Evolutionary conservation across 1,139 yeast genomes (phyloP).

Genomic region (Yarrowia galli): DNA sequence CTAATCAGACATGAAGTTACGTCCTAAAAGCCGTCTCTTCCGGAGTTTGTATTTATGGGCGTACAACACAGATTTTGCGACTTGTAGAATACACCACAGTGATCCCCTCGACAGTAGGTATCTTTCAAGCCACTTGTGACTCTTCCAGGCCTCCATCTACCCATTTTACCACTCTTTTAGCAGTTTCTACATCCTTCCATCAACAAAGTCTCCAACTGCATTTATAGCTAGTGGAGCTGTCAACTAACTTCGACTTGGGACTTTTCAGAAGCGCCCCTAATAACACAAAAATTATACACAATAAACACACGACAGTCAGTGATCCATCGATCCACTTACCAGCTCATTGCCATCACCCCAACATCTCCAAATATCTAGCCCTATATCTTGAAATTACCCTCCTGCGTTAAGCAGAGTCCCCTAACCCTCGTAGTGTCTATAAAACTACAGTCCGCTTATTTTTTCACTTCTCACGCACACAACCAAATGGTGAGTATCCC

Average conservation of each 20-base stretch:
- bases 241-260: not conserved
- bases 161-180: not conserved
- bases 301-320: not conserved
- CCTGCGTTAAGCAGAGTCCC: slow-evolving; percentile 3
- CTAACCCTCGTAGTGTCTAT: slow-evolving; percentile 21
- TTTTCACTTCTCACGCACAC: slow-evolving; percentile 16
- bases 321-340: not conserved
- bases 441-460: not conserved
- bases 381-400: slow-evolving; percentile 30
- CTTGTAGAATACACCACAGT: too few species aligned
- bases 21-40: not conserved
- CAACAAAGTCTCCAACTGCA: not conserved
- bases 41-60: not conserved
- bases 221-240: not conserved
- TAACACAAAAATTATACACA: not conserved
- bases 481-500: slow-evolving; percentile 27
- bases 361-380: not conserved
- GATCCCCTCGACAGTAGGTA: too few species aligned
- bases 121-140: not conserved
- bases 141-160: not conserved
- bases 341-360: not conserved
- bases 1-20: not conserved
- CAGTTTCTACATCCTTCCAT: not conserved
- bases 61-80: too few species aligned
- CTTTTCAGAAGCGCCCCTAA: not conserved